phyloP scores from a whole-genome alignment of 345 rosid genomes.

The Citrus cavaleriei region DNA sequence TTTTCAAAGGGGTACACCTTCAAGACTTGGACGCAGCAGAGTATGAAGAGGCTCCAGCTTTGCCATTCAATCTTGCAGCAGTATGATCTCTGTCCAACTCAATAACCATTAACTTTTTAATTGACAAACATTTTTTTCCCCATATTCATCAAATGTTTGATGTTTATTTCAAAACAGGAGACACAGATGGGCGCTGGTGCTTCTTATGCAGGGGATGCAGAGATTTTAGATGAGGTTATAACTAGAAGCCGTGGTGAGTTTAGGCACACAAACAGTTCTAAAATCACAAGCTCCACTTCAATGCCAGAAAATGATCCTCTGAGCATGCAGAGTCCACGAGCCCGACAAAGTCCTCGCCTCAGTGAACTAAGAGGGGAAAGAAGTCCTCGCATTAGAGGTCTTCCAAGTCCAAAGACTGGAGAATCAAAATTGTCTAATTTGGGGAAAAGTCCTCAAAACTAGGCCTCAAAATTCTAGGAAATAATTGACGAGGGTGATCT shows the following conservation, averaged over 20 bases:
- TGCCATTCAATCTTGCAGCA: constrained; percentile 64
- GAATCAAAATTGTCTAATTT: constrained; percentile 44
- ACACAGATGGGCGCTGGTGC: constrained; percentile 53
- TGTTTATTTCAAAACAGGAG: constrained; percentile 35
- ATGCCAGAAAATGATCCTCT: constrained; percentile 51
- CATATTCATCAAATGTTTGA: background rate
- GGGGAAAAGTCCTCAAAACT: constrained; percentile 71
- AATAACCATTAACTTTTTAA: background rate
- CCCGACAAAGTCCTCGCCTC: constrained; percentile 53
- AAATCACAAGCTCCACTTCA: constrained; percentile 60
- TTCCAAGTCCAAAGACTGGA: constrained; percentile 43
- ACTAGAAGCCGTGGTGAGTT: constrained; percentile 96
- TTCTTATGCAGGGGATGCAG: constrained; percentile 54
- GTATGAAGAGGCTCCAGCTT: constrained; percentile 90
- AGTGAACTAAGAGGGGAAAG: constrained; percentile 57
- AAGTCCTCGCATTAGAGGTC: constrained; percentile 53
- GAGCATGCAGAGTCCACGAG: constrained; percentile 45
- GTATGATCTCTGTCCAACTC: constrained; percentile 30
- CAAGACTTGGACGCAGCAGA: constrained; percentile 95
- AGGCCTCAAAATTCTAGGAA: constrained; percentile 23
- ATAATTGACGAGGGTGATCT: constrained; percentile 16
- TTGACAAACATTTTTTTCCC: background rate
- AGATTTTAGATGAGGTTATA: constrained; percentile 80
- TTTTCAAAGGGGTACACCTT: constrained; percentile 84
- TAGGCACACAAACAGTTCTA: constrained; percentile 70